Percentiles rank a stretch among this genome's conserved stretches.
These are phyloP conservation scores for Colletotrichum tropicicola DNA, from an alignment of 2,329 filamentous ascomycete species.

Conservation along the genomic window DNA sequence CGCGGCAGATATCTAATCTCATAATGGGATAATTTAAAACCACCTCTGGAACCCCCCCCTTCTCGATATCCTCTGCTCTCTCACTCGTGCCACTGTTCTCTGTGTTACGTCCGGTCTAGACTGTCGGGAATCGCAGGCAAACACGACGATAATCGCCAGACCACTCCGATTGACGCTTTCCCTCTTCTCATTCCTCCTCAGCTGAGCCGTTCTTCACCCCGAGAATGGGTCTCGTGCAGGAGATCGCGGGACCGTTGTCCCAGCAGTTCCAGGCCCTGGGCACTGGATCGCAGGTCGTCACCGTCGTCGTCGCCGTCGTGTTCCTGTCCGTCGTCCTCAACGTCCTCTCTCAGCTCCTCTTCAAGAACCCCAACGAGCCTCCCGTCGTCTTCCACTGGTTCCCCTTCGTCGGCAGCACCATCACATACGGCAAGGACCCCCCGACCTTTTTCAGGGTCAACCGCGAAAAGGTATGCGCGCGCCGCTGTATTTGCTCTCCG, in stretches of 20 bases:
- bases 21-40: conserved; percentile 30
- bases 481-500: neutral
- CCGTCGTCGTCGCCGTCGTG: conserved; percentile 54
- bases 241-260: conserved; percentile 58
- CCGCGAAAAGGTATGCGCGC: conserved; percentile 73
- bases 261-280: conserved; percentile 60
- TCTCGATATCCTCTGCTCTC: conserved; percentile 2
- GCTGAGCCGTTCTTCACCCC: conserved; percentile 15
- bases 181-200: neutral
- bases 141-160: neutral
- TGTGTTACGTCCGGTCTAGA: conserved; percentile 4
- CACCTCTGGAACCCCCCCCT: conserved; percentile 16
- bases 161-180: conserved; percentile 4
- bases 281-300: conserved; percentile 55
- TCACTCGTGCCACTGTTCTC: conserved; percentile 9
- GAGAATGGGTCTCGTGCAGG: conserved; percentile 65
- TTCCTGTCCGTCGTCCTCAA: conserved; percentile 76
- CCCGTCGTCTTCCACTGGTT: conserved; percentile 85
- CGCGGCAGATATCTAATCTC: conserved; percentile 29
- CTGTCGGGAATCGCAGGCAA: neutral
- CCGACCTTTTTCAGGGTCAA: conserved; percentile 84
- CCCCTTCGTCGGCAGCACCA: conserved; percentile 87
- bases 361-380: conserved; percentile 84
- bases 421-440: conserved; percentile 95
- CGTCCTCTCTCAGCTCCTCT: conserved; percentile 80